Base-by-base conservation (phyloP, 257 asterid species). In the Solanum virginianum region DNA sequence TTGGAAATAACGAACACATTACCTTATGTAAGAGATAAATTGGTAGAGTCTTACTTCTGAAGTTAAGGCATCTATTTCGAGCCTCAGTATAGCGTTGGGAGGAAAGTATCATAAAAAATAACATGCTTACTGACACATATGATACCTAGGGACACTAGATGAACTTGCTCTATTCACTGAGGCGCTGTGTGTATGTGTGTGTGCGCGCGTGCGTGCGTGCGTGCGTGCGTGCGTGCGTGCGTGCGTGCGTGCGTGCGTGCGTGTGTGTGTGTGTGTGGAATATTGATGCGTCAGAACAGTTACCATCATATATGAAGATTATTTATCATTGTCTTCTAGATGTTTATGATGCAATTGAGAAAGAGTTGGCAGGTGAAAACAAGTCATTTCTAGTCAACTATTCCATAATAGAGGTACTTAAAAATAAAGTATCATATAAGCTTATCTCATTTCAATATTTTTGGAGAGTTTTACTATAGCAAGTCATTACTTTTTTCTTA, bases 1-100 rank as follows among this genome's bases (percentile, higher is more conserved):
- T 53, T 89, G 20, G 87, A 87, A 10, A 45, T 81, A 8, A n/a
- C 18, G 11, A 82, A 57, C 0, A 82, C 85, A 55, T 16, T 85
- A 8, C 85, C 90, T 4, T 91, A 85, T 72, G 87, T 88, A 49
- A 88, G 93, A 86, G 91, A 89, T 13, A 89, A 88, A 71, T 18
- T 85, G 29, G 89, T 43, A 36, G 93, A 89, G 18, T 20, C 89
- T 47, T 88, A 89, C 36, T 88, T 89, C 6, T 88, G 88, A 87
- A 49, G 26, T 24, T 45, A 86, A 32, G 89, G 86, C 8, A 82
- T 86, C 12, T 89, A 85, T 24, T 87, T 82, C 80, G 93, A 91
- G 83, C 91, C 93, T 24, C 29, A 60, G 14, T 60, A 63, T 43
- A 15, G 18, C 7, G 9, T 60, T 41, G 32, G 60, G 3, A 62